These are phyloP conservation scores for Scheffersomyces amazonensis DNA, from an alignment of 805 yeast genomes.

Conservation along the genomic window DNA sequence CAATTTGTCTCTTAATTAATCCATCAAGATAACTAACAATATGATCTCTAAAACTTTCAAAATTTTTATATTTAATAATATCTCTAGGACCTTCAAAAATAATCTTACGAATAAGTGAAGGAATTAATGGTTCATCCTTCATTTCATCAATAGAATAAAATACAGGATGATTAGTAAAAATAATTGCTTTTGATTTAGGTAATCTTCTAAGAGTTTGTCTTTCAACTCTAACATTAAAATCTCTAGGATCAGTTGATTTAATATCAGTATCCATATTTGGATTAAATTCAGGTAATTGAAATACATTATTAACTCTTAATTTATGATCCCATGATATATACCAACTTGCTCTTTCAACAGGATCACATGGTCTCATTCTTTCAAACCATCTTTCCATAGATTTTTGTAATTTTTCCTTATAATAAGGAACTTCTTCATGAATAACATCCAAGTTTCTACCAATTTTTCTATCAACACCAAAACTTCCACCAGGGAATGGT, in stretches of 20 bases:
- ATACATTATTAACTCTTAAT: constrained; percentile 53
- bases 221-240: constrained; percentile 68
- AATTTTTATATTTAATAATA: constrained; percentile 62
- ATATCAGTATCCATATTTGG: constrained; percentile 29
- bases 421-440: constrained; percentile 69
- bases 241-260: constrained; percentile 40
- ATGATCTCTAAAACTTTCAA: constrained; percentile 58
- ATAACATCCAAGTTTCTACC: constrained; percentile 63
- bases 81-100: constrained; percentile 65
- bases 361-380: constrained; percentile 55
- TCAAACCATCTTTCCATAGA: constrained; percentile 76
- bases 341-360: constrained; percentile 76
- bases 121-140: constrained; percentile 75
- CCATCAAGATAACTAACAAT: constrained; percentile 55
- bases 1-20: constrained; percentile 56
- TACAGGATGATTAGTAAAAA: constrained; percentile 76
- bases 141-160: constrained; percentile 75
- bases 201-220: constrained; percentile 68
- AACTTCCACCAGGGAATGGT: constrained; percentile 77
- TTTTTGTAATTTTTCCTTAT: constrained; percentile 57
- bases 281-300: constrained; percentile 47
- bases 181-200: constrained; percentile 63
- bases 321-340: constrained; percentile 73
- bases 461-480: constrained; percentile 57
- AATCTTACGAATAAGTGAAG: constrained; percentile 67